Evolutionary conservation across 2,329 filamentous ascomycete species (phyloP).

Genomic region (Trichoderma semiorbis): DNA sequence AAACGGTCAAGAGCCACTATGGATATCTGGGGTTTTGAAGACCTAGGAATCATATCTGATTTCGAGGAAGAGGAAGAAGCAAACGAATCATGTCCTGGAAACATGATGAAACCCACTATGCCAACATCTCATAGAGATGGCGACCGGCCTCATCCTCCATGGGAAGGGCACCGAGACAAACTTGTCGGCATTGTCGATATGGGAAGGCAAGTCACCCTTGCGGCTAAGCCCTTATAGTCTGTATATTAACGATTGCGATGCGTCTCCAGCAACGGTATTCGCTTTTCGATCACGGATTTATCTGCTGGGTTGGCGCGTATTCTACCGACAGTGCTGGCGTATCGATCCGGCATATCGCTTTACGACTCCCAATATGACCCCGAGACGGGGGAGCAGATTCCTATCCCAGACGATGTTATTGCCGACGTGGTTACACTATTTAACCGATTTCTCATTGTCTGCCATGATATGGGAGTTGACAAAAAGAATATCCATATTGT

Average conservation of each 20-base stretch:
- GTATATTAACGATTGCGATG: slow-evolving; percentile 7
- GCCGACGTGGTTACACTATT: slow-evolving; percentile 27
- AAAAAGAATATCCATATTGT: slow-evolving; percentile 30
- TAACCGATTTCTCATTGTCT: slow-evolving; percentile 29
- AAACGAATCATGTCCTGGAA: background rate
- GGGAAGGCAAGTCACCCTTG: slow-evolving; percentile 28
- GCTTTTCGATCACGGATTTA: slow-evolving; percentile 57
- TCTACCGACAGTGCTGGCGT: slow-evolving; percentile 46
- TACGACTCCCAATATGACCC: slow-evolving; percentile 33
- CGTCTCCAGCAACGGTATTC: slow-evolving; percentile 61
- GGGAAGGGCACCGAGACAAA: slow-evolving; percentile 30
- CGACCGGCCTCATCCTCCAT: slow-evolving; percentile 25
- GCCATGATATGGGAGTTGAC: slow-evolving; percentile 27
- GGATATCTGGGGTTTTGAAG: slow-evolving; percentile 14
- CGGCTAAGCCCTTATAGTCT: background rate
- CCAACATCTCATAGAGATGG: background rate
- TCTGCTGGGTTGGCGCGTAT: slow-evolving; percentile 53
- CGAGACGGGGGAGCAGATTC: slow-evolving; percentile 31
- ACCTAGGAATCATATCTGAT: slow-evolving; percentile 1
- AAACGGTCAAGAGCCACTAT: background rate
- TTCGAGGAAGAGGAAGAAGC: background rate
- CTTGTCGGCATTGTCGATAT: slow-evolving; percentile 37
- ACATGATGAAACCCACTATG: background rate
- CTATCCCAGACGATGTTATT: slow-evolving; percentile 30
- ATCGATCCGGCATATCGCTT: slow-evolving; percentile 32